Evolutionary conservation across 108 stramenopile species (phyloP).

Genomic region (Skeletonema grethae): DNA sequence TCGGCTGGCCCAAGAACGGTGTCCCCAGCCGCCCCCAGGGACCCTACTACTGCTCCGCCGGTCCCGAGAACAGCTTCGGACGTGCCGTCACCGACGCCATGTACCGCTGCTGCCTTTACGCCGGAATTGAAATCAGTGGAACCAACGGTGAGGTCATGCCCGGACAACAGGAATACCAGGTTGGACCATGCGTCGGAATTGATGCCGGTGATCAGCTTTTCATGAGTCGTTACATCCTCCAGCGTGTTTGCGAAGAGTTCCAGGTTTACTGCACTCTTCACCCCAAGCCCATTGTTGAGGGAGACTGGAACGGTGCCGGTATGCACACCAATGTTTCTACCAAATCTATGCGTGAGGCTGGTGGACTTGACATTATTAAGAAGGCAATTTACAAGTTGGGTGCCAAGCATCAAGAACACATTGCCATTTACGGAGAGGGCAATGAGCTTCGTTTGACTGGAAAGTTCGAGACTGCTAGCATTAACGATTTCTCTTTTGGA

Average conservation of each 20-base stretch:
- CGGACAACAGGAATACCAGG: conserved; percentile 98
- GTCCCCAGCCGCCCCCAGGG: conserved; percentile 88
- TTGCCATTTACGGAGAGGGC: conserved; percentile 96
- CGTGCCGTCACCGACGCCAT: conserved; percentile 92
- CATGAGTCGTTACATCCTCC: conserved; percentile 96
- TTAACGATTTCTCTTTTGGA: conserved; percentile 92
- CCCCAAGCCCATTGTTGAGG: conserved; percentile 97
- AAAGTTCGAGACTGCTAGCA: conserved; percentile 93
- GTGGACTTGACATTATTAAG: conserved; percentile 93
- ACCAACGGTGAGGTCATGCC: conserved; percentile 99
- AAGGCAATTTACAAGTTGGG: conserved; percentile 96
- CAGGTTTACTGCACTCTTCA: conserved; percentile 95
- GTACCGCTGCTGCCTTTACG: conserved; percentile 96
- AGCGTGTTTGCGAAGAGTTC: conserved; percentile 97
- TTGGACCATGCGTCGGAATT: conserved; percentile 98
- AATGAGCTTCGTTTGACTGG: conserved; percentile 98
- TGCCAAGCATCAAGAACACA: conserved; percentile 94
- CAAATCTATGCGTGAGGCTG: conserved; percentile 93
- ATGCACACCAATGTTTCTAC: conserved; percentile 99
- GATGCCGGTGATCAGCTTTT: conserved; percentile 97
- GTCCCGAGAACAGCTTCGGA: conserved; percentile 94
- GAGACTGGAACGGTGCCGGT: conserved; percentile 99
- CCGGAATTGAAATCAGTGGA: conserved; percentile 93
- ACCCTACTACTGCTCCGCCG: conserved; percentile 97
- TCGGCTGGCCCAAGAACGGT: conserved; percentile 96